A percentile compares a stretch with the other conserved stretches of the same genome.
phyloP scores from a whole-genome alignment of 768 basidiomycete genomes.

The Tylopilus subfusipes region DNA sequence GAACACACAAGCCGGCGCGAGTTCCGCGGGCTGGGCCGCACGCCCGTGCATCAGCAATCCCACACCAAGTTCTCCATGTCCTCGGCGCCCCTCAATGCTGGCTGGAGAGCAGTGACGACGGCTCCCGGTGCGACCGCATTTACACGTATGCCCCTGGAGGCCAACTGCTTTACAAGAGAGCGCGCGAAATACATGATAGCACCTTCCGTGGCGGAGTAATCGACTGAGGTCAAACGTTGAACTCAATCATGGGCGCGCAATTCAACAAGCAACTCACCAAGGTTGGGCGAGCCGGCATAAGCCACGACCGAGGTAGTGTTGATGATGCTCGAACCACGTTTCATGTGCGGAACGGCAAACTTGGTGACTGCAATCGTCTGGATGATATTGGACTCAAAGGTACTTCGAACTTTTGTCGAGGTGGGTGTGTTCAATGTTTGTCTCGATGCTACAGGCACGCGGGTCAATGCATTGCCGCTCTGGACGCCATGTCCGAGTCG shows the following conservation, averaged over 20 bases:
- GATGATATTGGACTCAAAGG: conserved; percentile 56
- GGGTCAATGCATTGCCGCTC: too few species aligned
- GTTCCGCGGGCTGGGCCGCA: conserved; percentile 50
- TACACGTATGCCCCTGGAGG: conserved; percentile 55
- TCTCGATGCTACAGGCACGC: conserved; percentile 34
- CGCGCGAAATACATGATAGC: conserved; percentile 57
- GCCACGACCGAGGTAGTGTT: too few species aligned
- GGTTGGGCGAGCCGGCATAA: conserved; percentile 27
- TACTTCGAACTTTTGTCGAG: conserved; percentile 51
- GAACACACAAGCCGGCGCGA: conserved; percentile 52
- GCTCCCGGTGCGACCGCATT: conserved; percentile 52
- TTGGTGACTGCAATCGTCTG: conserved; percentile 58
- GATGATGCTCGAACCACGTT: too few species aligned
- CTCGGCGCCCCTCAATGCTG: conserved; percentile 49
- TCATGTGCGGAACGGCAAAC: conserved; percentile 48
- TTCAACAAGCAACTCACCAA: conserved; percentile 19
- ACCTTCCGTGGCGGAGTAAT: conserved; percentile 60
- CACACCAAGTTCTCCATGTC: conserved; percentile 55
- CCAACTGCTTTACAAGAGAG: conserved; percentile 49
- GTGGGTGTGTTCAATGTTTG: conserved; percentile 47
- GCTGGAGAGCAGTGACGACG: conserved; percentile 56
- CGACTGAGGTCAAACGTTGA: conserved; percentile 26
- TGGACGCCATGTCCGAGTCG: too few species aligned
- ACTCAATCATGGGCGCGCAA: conserved; percentile 8
- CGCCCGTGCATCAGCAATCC: conserved; percentile 48